Conservation (phyloP, 805 yeast species). For the Tetrapisispora arboricola region DNA sequence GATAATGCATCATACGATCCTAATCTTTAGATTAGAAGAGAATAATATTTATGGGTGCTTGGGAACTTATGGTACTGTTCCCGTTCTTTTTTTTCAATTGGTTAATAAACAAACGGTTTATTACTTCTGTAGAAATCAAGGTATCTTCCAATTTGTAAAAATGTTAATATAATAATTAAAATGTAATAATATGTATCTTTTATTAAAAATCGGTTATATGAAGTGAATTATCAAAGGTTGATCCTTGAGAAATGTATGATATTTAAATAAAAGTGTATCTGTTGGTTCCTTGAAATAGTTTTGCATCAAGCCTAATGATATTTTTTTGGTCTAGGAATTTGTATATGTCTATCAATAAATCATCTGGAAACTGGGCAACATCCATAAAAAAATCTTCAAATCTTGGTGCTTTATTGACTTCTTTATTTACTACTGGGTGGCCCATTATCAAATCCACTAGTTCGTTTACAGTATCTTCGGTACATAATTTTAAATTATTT, state of each 20-base stretch:
- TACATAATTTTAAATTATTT: constrained; percentile 1
- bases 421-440: constrained; percentile 18
- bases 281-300: neutral
- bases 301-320: neutral
- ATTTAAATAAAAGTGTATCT: neutral
- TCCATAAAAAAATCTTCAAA: constrained; percentile 16
- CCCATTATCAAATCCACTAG: constrained; percentile 17
- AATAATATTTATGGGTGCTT: no score
- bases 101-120: no score
- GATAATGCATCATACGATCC: neutral
- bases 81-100: no score
- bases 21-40: neutral
- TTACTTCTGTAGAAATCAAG: no score
- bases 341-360: constrained; percentile 6
- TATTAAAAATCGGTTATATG: neutral
- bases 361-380: constrained; percentile 21
- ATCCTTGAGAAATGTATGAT: neutral
- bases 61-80: no score
- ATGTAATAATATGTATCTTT: constrained; percentile 1
- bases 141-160: no score
- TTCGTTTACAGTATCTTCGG: constrained; percentile 18
- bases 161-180: neutral
- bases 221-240: neutral
- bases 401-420: constrained; percentile 13
- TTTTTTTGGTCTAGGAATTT: neutral